These are phyloP conservation scores for Ambispora gerdemannii DNA, from an alignment of 192 early-diverging fungal species.

Conservation along the genomic window DNA sequence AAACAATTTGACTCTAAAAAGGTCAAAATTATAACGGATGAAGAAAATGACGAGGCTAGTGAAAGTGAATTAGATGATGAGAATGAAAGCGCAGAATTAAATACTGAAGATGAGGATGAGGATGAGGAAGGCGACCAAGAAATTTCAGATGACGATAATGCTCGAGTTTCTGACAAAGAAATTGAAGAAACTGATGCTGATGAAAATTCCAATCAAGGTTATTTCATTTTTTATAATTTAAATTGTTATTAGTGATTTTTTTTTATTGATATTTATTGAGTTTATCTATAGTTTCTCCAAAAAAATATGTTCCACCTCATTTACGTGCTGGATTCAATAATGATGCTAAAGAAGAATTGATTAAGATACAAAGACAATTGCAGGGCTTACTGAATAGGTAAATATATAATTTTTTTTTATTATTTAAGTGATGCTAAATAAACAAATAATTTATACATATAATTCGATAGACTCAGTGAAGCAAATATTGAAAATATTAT, in stretches of 20 bases:
- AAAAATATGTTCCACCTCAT: slow-evolving; percentile 89
- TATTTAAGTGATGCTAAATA: background rate
- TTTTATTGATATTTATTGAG: no score
- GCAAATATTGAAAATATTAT: slow-evolving; percentile 90
- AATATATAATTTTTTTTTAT: background rate
- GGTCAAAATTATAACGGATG: no score
- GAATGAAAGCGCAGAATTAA: no score
- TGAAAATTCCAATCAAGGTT: no score
- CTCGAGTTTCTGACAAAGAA: no score
- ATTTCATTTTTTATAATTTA: no score
- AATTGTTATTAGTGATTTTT: no score
- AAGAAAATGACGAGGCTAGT: background rate
- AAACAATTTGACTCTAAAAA: background rate
- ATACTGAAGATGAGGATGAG: slow-evolving; percentile 30
- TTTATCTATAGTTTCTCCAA: slow-evolving; percentile 27
- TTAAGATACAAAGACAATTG: slow-evolving; percentile 71
- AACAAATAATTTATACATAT: no score
- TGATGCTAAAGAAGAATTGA: slow-evolving; percentile 64
- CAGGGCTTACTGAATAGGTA: slow-evolving; percentile 85
- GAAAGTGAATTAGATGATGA: slow-evolving; percentile 29
- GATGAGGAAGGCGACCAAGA: slow-evolving; percentile 39
- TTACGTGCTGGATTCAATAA: slow-evolving; percentile 53
- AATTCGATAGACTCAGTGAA: slow-evolving; percentile 79
- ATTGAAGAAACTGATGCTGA: no score
- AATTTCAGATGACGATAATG: no score